Percentiles rank a stretch among this genome's conserved stretches.
Evolutionary conservation across 352 stramenopile species (phyloP).

Genomic region (Phytophthora pistaciae): DNA sequence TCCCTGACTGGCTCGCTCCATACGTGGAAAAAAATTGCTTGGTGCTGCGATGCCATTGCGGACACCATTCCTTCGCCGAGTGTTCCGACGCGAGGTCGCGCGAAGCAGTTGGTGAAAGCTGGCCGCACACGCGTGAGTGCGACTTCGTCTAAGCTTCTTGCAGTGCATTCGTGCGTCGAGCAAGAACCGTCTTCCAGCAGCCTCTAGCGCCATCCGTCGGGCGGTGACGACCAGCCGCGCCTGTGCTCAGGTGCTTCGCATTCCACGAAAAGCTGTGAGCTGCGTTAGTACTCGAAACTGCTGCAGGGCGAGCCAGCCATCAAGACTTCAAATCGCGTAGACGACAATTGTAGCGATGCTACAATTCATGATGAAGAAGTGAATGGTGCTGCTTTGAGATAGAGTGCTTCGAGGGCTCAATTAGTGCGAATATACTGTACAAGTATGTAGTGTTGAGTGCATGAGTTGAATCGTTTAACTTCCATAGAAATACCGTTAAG

Average conservation of each 20-base stretch:
- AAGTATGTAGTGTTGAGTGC: not conserved
- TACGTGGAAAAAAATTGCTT: slow-evolving; percentile 32
- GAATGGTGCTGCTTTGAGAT: not conserved
- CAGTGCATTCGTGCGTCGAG: slow-evolving; percentile 9
- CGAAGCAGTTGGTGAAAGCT: slow-evolving; percentile 1
- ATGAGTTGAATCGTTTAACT: not conserved
- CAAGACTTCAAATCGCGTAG: not conserved
- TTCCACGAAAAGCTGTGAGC: not conserved
- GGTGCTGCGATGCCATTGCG: slow-evolving; percentile 8
- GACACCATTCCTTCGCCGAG: slow-evolving; percentile 16
- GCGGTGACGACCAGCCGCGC: not conserved
- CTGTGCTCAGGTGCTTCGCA: no score
- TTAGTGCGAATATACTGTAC: not conserved
- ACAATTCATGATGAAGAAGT: not conserved
- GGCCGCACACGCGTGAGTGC: not conserved
- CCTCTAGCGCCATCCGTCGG: slow-evolving; percentile 1
- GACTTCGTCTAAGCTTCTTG: slow-evolving; percentile 16
- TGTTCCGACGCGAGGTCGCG: slow-evolving; percentile 11
- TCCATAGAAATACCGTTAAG: not conserved
- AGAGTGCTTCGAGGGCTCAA: not conserved
- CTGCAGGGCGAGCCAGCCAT: not conserved
- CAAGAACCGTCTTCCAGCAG: slow-evolving; percentile 28
- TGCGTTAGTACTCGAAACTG: not conserved
- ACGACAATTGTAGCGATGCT: not conserved
- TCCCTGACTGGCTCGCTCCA: slow-evolving; percentile 23